Conservation (phyloP, 257 asterid species). For the Marsdenia floribunda region DNA sequence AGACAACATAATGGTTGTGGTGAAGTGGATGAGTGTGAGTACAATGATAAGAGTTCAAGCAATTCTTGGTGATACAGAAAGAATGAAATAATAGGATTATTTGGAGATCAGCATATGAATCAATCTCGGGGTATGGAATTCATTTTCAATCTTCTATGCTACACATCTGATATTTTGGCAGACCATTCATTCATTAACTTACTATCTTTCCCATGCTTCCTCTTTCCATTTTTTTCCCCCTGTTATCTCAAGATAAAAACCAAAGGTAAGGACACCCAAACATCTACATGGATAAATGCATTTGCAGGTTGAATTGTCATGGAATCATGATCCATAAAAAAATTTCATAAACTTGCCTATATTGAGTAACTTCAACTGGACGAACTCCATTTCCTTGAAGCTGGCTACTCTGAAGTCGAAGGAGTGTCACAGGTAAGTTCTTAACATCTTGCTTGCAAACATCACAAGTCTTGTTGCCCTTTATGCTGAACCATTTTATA, state of each 20-base stretch:
- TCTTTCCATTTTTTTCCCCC: background rate
- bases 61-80: background rate
- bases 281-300: background rate
- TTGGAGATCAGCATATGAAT: background rate
- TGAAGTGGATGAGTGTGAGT: background rate
- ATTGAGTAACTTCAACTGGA: constrained; percentile 40
- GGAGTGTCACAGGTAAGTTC: constrained; percentile 82
- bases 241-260: background rate
- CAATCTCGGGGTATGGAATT: background rate
- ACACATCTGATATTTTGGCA: background rate
- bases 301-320: constrained; percentile 4
- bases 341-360: constrained; percentile 48
- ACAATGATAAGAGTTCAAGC: background rate
- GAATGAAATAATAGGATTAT: background rate
- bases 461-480: constrained; percentile 91
- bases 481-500: constrained; percentile 90
- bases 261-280: background rate
- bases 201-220: background rate
- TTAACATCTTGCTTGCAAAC: constrained; percentile 84
- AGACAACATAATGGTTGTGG: background rate
- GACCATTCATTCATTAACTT: background rate
- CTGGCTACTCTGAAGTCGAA: constrained; percentile 53
- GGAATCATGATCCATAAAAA: background rate
- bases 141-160: background rate
- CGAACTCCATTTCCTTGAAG: constrained; percentile 34